Conservation (phyloP, 208 protist genomes). For the Trypanosoma melophagium region DNA sequence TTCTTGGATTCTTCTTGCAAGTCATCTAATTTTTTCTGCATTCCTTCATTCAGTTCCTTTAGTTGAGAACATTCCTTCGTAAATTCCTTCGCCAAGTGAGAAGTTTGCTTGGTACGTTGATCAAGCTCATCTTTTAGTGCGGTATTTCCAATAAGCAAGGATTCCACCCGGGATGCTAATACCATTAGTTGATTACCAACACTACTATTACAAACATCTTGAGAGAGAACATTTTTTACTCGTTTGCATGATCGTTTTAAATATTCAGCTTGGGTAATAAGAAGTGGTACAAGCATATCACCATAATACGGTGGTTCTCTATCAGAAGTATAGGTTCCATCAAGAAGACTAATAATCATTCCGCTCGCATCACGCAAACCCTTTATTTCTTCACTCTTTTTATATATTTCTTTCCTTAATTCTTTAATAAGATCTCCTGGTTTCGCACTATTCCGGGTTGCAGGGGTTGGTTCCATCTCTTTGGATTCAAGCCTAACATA, state of each 20-base stretch:
- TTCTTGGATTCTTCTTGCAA: constrained; percentile 16
- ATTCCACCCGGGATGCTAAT: constrained; percentile 35
- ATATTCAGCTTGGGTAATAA: constrained; percentile 47
- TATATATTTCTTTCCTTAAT: constrained; percentile 19
- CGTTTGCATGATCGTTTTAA: constrained; percentile 36
- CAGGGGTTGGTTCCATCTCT: no score
- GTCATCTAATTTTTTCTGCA: constrained; percentile 12
- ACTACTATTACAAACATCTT: constrained; percentile 10
- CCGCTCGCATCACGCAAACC: constrained; percentile 39
- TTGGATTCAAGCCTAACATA: no score
- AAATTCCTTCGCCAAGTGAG: constrained; percentile 34
- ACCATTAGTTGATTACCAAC: constrained; percentile 41
- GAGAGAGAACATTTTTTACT: constrained; percentile 8
- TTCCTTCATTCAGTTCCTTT: constrained; percentile 23
- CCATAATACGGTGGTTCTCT: constrained; percentile 35
- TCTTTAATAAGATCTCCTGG: constrained; percentile 14
- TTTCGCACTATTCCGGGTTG: neutral
- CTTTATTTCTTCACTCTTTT: constrained; percentile 49
- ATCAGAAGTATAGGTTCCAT: constrained; percentile 30
- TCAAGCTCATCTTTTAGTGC: constrained; percentile 47
- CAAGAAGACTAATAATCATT: constrained; percentile 38
- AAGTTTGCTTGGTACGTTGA: constrained; percentile 34
- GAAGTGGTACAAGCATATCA: constrained; percentile 42
- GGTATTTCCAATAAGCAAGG: constrained; percentile 41
- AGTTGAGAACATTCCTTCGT: constrained; percentile 14